Evolutionary conservation across 23 red algal genomes (phyloP).

Genomic region (Gracilaria gracilis): DNA sequence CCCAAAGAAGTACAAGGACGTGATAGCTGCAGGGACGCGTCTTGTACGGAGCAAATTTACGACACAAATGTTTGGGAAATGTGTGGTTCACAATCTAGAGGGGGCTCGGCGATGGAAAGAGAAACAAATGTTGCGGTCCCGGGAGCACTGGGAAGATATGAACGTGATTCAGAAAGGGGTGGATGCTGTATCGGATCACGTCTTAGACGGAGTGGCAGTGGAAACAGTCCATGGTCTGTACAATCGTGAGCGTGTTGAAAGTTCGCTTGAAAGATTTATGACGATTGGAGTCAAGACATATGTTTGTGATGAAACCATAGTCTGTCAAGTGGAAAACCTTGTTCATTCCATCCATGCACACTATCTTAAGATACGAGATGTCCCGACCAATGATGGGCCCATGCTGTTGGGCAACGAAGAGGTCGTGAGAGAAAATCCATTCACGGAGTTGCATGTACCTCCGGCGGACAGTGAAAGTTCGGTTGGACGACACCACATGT

Average conservation of each 20-base stretch:
- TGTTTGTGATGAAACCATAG: constrained; percentile 43
- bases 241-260: constrained; percentile 25
- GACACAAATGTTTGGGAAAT: constrained; percentile 30
- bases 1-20: constrained; percentile 1
- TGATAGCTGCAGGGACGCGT: constrained; percentile 8
- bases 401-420: constrained; percentile 29
- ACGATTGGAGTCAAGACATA: constrained; percentile 64
- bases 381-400: constrained; percentile 51
- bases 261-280: constrained; percentile 33
- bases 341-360: constrained; percentile 49
- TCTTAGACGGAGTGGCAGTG: constrained; percentile 22
- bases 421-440: constrained; percentile 28
- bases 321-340: constrained; percentile 32
- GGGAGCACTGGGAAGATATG: neutral
- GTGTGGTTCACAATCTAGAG: constrained; percentile 15
- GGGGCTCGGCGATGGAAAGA: neutral
- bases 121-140: neutral
- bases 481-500: constrained; percentile 43
- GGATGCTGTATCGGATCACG: neutral
- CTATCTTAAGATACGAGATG: constrained; percentile 24
- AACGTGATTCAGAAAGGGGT: constrained; percentile 5
- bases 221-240: constrained; percentile 42
- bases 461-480: constrained; percentile 47
- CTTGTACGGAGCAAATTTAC: constrained; percentile 38
- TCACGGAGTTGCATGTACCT: constrained; percentile 29